Conservation (phyloP, 208 protist genomes). For the Trypanosoma vivax region DNA sequence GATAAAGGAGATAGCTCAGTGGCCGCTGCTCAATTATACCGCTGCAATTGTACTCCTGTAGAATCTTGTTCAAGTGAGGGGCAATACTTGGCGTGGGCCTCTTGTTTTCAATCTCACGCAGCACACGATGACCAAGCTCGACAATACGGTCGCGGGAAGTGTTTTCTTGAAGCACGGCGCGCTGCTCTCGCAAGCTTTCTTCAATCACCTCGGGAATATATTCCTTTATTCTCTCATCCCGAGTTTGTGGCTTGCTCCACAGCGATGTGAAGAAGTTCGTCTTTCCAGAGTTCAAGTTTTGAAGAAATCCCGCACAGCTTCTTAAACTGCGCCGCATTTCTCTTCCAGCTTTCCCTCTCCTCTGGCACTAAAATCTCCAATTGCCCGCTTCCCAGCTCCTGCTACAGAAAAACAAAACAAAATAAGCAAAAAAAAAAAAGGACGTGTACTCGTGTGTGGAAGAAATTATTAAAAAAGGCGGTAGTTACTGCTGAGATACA, state of each 20-base stretch:
- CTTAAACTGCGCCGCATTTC: conserved; percentile 22
- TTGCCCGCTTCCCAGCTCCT: too few species aligned
- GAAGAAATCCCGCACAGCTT: conserved; percentile 24
- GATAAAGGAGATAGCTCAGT: conserved; percentile 83
- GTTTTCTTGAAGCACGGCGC: conserved; percentile 66
- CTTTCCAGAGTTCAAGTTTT: conserved; percentile 44
- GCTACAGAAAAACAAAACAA: conserved; percentile 1
- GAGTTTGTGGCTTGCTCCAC: conserved; percentile 79
- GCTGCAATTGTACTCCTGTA: conserved; percentile 63
- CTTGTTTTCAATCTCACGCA: conserved; percentile 79
- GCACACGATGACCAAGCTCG: conserved; percentile 69
- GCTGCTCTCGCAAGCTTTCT: conserved; percentile 73
- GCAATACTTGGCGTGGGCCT: conserved; percentile 82
- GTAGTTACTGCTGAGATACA: too few species aligned
- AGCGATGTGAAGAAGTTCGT: conserved; percentile 71
- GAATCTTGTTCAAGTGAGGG: conserved; percentile 65
- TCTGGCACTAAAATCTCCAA: too few species aligned
- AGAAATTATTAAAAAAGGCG: too few species aligned
- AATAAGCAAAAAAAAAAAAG: conserved; percentile 5
- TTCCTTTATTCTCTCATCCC: conserved; percentile 78
- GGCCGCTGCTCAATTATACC: conserved; percentile 78
- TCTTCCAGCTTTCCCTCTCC: too few species aligned
- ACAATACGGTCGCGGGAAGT: conserved; percentile 82
- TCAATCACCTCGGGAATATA: conserved; percentile 84
- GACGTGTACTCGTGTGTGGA: too few species aligned